A percentile compares a stretch with the other conserved stretches of the same genome.
phyloP scores from a whole-genome alignment of 306 rosid genomes.

The Castanea mollissima region DNA sequence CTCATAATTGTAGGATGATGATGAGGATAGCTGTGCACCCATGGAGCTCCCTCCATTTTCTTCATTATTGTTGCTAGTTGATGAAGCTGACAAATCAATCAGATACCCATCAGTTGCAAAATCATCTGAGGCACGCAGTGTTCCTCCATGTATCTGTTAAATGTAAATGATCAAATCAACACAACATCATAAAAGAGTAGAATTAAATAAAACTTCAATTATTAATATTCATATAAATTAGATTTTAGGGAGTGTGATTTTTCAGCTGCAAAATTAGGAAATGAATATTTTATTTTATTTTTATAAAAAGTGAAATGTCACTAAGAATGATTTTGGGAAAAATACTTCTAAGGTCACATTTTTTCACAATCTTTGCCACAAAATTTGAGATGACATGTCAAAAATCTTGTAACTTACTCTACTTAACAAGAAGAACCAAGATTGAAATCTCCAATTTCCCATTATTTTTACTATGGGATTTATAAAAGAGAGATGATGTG shows the following conservation, averaged over 20 bases:
- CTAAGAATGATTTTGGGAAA: too few relatives aligned
- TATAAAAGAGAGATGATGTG: too few relatives aligned
- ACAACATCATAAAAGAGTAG: background rate
- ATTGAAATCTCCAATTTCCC: too few relatives aligned
- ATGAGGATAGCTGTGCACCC: slow-evolving; percentile 25
- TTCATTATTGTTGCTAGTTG: slow-evolving; percentile 15
- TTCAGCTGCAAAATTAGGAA: too few relatives aligned
- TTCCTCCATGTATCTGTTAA: slow-evolving; percentile 91
- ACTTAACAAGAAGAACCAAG: too few relatives aligned
- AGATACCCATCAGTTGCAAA: slow-evolving; percentile 60
- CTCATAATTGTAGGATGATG: slow-evolving; percentile 70
- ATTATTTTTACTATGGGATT: too few relatives aligned
- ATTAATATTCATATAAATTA: background rate
- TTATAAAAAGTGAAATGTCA: too few relatives aligned
- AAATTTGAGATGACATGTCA: too few relatives aligned
- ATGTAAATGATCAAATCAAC: background rate
- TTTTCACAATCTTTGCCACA: too few relatives aligned
- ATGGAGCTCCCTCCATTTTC: slow-evolving; percentile 16
- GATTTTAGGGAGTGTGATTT: background rate
- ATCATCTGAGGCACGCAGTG: slow-evolving; percentile 57
- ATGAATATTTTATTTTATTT: too few relatives aligned
- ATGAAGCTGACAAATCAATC: slow-evolving; percentile 60
- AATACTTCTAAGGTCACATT: too few relatives aligned
- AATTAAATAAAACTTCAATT: slow-evolving; percentile 2
- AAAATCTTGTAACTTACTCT: too few relatives aligned